Evolutionary conservation across 441 rosid species (phyloP).

Genomic region (Hura crepitans): DNA sequence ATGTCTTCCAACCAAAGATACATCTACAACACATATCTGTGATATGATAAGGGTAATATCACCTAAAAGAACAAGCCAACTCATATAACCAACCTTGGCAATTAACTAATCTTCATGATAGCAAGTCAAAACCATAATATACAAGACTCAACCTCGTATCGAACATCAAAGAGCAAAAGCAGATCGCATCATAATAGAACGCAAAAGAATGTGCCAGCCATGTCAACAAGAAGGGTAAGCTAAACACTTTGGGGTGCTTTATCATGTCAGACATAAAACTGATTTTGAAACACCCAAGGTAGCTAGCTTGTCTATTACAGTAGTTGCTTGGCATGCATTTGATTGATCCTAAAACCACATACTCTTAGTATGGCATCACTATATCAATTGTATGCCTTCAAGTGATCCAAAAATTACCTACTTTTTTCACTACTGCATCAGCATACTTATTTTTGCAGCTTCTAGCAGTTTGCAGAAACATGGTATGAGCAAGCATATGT

Average conservation of each 20-base stretch:
- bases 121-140: background rate
- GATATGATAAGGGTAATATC: conserved; percentile 8
- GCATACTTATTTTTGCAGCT: background rate
- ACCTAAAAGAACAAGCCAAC: background rate
- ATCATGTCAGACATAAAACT: background rate
- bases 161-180: too few relatives aligned
- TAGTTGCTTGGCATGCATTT: background rate
- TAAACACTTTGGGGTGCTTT: too few relatives aligned
- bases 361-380: too few relatives aligned
- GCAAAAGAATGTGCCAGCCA: too few relatives aligned
- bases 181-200: too few relatives aligned
- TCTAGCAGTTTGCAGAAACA: background rate
- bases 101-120: background rate
- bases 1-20: background rate
- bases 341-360: background rate
- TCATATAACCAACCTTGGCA: background rate
- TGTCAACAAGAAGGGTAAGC: too few relatives aligned
- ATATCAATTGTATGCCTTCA: too few relatives aligned
- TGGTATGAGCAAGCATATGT: background rate
- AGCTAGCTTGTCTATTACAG: too few relatives aligned
- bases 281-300: background rate
- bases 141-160: background rate
- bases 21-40: conserved; percentile 2
- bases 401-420: too few relatives aligned
- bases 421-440: background rate